Evolutionary conservation across 192 early-diverging fungal genomes (phyloP).

Genomic region (Rhizophagus clarus): DNA sequence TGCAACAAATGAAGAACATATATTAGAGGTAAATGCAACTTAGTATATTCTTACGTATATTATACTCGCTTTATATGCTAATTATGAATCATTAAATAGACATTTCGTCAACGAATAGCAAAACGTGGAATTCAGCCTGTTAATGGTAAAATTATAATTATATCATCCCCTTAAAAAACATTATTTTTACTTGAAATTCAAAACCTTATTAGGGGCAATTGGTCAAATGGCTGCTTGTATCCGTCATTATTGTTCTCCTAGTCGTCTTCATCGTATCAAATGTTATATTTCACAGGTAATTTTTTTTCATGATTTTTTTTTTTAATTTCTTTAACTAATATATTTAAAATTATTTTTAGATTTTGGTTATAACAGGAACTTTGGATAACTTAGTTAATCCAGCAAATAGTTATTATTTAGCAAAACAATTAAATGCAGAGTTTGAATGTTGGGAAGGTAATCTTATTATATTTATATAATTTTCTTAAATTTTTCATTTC

Average conservation of each 20-base stretch:
- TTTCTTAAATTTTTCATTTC: too few species aligned
- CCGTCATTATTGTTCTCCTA: conserved; percentile 39
- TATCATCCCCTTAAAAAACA: too few species aligned
- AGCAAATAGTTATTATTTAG: conserved; percentile 35
- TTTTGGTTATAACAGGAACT: conserved; percentile 31
- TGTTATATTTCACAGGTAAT: conserved; percentile 16
- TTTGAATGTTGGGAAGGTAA: conserved; percentile 41
- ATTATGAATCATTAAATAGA: neutral
- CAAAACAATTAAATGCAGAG: conserved; percentile 29
- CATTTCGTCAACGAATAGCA: neutral
- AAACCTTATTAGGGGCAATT: neutral
- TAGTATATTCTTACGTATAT: neutral
- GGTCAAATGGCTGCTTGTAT: conserved; percentile 35
- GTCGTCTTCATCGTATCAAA: conserved; percentile 31
- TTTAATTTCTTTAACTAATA: too few species aligned
- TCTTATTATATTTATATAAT: neutral
- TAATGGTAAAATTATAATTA: conserved; percentile 8
- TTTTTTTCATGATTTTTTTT: too few species aligned
- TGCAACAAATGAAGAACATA: neutral
- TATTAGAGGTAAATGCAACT: conserved; percentile 10
- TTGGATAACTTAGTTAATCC: conserved; percentile 43
- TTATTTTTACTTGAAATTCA: neutral
- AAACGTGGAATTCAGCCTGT: neutral
- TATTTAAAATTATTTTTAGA: neutral
- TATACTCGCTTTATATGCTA: neutral